Conservation (phyloP, 306 rosid genomes). For the Datisca glomerata region DNA sequence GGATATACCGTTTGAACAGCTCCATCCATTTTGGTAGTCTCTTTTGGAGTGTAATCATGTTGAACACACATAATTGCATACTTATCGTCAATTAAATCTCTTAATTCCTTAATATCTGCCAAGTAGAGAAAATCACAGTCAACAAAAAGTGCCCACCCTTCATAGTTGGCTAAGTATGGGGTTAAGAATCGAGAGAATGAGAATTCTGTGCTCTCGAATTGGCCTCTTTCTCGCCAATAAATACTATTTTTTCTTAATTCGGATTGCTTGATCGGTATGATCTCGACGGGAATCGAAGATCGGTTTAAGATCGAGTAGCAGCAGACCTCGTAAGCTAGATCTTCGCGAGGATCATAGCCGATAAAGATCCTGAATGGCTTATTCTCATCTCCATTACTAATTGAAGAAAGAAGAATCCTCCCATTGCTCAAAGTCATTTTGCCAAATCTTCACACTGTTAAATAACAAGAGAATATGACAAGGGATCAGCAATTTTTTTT, state of each 20-base stretch:
- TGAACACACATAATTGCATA: constrained; percentile 65
- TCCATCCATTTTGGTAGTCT: constrained; percentile 65
- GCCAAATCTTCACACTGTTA: constrained; percentile 1
- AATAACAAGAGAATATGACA: too few relatives aligned
- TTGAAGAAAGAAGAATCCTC: constrained; percentile 7
- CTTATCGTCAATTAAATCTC: constrained; percentile 34
- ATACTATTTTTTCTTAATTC: constrained; percentile 42
- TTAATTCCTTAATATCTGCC: constrained; percentile 45
- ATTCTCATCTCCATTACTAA: constrained; percentile 16
- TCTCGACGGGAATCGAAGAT: constrained; percentile 54
- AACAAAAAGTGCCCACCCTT: constrained; percentile 73
- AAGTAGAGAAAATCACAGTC: constrained; percentile 64
- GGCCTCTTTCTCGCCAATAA: constrained; percentile 65
- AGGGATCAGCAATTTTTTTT: too few relatives aligned
- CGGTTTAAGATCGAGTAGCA: constrained; percentile 40
- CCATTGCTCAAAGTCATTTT: constrained; percentile 42
- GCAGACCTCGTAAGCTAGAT: constrained; percentile 50
- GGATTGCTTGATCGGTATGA: constrained; percentile 44
- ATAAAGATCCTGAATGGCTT: constrained; percentile 48
- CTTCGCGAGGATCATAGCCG: constrained; percentile 54
- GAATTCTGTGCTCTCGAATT: constrained; percentile 61
- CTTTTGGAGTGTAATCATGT: constrained; percentile 62
- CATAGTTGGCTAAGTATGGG: constrained; percentile 36
- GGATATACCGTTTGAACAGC: constrained; percentile 67
- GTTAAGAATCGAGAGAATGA: constrained; percentile 59